These are phyloP conservation scores for Heterobasidion annosum DNA, from an alignment of 1,284 basidiomycete genomes.

Conservation along the genomic window DNA sequence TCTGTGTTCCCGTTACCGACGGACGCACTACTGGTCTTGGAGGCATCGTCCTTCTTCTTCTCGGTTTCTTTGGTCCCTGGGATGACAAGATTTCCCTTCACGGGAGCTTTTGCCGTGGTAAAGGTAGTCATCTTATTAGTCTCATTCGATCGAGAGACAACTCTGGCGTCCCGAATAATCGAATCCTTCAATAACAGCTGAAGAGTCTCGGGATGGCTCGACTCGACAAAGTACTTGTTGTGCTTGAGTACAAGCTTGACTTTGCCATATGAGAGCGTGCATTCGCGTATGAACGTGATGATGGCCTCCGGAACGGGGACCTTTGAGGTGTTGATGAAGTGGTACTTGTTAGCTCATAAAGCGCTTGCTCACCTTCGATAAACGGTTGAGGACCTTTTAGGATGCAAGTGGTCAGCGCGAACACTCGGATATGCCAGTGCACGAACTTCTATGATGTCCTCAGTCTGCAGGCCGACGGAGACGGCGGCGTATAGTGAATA, in stretches of 20 bases:
- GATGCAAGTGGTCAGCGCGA: constrained; percentile 10
- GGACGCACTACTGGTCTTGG: constrained; percentile 22
- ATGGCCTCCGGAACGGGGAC: constrained; percentile 86
- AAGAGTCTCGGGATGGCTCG: constrained; percentile 85
- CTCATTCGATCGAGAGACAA: constrained; percentile 53
- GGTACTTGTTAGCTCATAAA: neutral
- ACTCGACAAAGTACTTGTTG: constrained; percentile 94
- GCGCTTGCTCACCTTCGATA: constrained; percentile 61
- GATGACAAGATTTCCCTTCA: constrained; percentile 74
- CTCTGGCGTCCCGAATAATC: constrained; percentile 75
- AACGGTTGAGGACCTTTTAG: constrained; percentile 68
- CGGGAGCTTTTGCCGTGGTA: constrained; percentile 76
- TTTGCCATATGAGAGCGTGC: constrained; percentile 93
- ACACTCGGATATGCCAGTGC: constrained; percentile 6
- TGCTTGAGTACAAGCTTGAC: constrained; percentile 95
- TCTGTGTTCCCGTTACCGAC: constrained; percentile 36
- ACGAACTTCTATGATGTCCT: constrained; percentile 96
- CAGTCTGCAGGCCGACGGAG: constrained; percentile 94
- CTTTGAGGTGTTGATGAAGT: constrained; percentile 26
- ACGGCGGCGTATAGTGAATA: constrained; percentile 98
- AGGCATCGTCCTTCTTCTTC: constrained; percentile 50
- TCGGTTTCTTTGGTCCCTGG: constrained; percentile 74
- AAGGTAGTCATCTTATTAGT: constrained; percentile 74
- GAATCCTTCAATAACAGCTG: constrained; percentile 81
- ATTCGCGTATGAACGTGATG: constrained; percentile 77